phyloP scores from a whole-genome alignment of 371 early-diverging fungal genomes.

The Mortierella sp. region DNA sequence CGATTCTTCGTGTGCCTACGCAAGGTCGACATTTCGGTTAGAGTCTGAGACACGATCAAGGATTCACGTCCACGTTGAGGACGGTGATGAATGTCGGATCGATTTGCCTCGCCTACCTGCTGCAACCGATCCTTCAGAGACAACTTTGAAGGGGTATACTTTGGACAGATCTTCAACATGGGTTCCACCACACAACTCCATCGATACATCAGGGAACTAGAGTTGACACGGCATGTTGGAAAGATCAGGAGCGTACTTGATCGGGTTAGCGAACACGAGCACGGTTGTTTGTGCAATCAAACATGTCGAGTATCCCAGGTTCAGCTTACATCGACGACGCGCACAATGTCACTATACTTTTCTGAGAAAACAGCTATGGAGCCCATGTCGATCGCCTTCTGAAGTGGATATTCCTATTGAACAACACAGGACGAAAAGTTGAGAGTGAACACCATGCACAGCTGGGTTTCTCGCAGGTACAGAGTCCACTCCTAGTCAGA shows the following conservation, averaged over 20 bases:
- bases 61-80: too few species aligned
- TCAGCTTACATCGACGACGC: slow-evolving; percentile 63
- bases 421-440: neutral
- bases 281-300: too few species aligned
- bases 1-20: slow-evolving; percentile 78
- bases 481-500: neutral
- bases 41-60: neutral
- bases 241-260: too few species aligned
- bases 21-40: neutral
- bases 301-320: neutral
- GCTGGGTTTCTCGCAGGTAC: too few species aligned
- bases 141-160: slow-evolving; percentile 78
- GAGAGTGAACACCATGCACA: too few species aligned
- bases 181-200: slow-evolving; percentile 83
- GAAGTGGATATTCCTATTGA: slow-evolving; percentile 62
- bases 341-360: slow-evolving; percentile 74
- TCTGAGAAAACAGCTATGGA: slow-evolving; percentile 78
- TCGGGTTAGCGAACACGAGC: too few species aligned
- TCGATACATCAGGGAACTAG: slow-evolving; percentile 66
- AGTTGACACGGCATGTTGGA: neutral
- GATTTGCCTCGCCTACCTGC: slow-evolving; percentile 57
- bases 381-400: slow-evolving; percentile 69
- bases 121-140: slow-evolving; percentile 75
- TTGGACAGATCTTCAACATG: slow-evolving; percentile 70
- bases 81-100: neutral